phyloP scores from a whole-genome alignment of 148 eudicot genomes.

The Cornus controversa region DNA sequence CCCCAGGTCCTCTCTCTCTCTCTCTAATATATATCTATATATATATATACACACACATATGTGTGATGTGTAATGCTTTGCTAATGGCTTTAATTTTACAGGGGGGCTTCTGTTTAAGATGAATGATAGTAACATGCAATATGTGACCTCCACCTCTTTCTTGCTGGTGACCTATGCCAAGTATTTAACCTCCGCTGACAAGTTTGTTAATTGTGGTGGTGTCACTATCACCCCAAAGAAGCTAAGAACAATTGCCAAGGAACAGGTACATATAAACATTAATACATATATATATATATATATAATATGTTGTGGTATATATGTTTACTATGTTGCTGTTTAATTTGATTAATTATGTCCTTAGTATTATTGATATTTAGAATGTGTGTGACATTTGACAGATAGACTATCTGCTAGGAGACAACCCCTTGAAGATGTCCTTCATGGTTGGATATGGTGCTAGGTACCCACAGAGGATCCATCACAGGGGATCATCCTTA shows the following conservation, averaged over 20 bases:
- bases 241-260: constrained; percentile 64
- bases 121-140: constrained; percentile 74
- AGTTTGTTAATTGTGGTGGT: constrained; percentile 63
- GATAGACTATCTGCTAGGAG: constrained; percentile 80
- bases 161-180: constrained; percentile 76
- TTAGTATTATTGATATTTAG: background rate
- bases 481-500: constrained; percentile 81
- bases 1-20: constrained; percentile 51
- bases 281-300: no score
- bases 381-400: constrained; percentile 10
- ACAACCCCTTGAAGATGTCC: constrained; percentile 78
- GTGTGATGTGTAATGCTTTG: background rate
- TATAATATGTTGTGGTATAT: no score
- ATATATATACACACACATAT: background rate
- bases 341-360: background rate
- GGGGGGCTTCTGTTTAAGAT: constrained; percentile 77
- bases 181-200: constrained; percentile 60
- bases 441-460: constrained; percentile 87
- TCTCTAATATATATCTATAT: background rate
- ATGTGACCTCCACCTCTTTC: constrained; percentile 80
- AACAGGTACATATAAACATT: constrained; percentile 44
- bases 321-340: no score
- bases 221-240: constrained; percentile 38
- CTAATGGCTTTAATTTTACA: constrained; percentile 15
- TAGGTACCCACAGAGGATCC: constrained; percentile 65